phyloP scores from a whole-genome alignment of 2,329 filamentous ascomycete species.

The Chaetomium olivaceum region DNA sequence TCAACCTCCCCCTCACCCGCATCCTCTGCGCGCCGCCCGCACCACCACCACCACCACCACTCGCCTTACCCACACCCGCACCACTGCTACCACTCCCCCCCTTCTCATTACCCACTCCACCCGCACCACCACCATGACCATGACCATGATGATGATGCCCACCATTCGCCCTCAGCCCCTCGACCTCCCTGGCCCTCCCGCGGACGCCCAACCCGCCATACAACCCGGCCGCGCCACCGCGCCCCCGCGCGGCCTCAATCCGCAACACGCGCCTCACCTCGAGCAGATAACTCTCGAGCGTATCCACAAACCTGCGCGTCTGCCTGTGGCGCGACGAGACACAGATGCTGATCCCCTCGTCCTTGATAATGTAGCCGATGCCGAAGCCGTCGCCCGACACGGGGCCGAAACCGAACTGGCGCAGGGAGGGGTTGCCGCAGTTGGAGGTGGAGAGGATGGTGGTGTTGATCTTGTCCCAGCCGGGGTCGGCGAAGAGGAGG shows the following conservation, averaged over 20 bases:
- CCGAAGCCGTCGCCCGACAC: constrained; percentile 93
- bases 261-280: constrained; percentile 85
- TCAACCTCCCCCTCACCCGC: constrained; percentile 73
- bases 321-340: constrained; percentile 92
- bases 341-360: constrained; percentile 86
- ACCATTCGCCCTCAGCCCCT: constrained; percentile 39
- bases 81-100: background rate
- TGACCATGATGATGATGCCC: no score
- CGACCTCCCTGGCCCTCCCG: constrained; percentile 56
- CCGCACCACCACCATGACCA: no score
- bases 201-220: background rate
- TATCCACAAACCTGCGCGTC: constrained; percentile 85
- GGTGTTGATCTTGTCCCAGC: constrained; percentile 94
- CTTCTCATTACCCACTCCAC: background rate
- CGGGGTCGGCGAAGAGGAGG: constrained; percentile 78
- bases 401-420: constrained; percentile 95
- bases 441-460: constrained; percentile 97
- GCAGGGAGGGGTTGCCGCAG: constrained; percentile 91
- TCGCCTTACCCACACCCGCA: background rate
- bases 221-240: constrained; percentile 38
- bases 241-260: constrained; percentile 57
- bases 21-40: constrained; percentile 41
- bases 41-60: background rate
- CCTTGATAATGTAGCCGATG: constrained; percentile 99
- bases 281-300: constrained; percentile 83